phyloP scores from a whole-genome alignment of 169 alveolate genomes.

The Plasmodium chabaudi region DNA sequence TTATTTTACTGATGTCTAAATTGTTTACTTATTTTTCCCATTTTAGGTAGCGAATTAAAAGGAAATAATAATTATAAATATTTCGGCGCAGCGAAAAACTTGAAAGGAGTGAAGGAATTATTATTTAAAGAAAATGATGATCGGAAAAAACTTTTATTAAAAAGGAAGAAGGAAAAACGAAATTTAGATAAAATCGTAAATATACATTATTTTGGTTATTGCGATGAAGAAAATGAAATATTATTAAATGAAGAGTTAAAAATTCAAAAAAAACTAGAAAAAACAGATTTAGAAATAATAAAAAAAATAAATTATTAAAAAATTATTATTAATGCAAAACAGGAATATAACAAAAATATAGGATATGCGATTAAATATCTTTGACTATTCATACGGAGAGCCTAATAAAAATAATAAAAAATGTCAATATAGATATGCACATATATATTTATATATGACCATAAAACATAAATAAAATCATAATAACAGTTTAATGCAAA shows the following conservation, averaged over 20 bases:
- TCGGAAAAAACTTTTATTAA: conserved; percentile 28
- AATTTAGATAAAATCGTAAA: conserved; percentile 43
- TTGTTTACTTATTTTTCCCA: neutral
- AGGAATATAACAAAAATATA: conserved; percentile 84
- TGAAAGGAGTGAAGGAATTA: conserved; percentile 95
- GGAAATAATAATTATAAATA: conserved; percentile 93
- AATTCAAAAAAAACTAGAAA: conserved; percentile 49
- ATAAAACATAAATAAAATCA: neutral
- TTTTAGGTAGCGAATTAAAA: conserved; percentile 83
- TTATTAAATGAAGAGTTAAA: conserved; percentile 37
- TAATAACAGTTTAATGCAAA: neutral
- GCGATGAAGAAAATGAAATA: conserved; percentile 63
- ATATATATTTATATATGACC: neutral
- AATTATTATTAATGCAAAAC: conserved; percentile 85
- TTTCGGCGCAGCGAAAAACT: conserved; percentile 96
- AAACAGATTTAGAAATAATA: conserved; percentile 52
- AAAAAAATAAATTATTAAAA: conserved; percentile 77
- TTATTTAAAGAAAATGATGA: conserved; percentile 87
- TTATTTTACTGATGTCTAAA: neutral
- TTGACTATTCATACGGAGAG: conserved; percentile 85
- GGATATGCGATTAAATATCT: conserved; percentile 89
- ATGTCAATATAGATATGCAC: neutral
- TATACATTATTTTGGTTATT: conserved; percentile 71
- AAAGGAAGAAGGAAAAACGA: conserved; percentile 46
- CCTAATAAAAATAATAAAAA: conserved; percentile 48